Percentiles rank a stretch among this genome's conserved stretches.
phyloP scores from a whole-genome alignment of 2,329 filamentous ascomycete genomes.

The Paradendryphiella salina region DNA sequence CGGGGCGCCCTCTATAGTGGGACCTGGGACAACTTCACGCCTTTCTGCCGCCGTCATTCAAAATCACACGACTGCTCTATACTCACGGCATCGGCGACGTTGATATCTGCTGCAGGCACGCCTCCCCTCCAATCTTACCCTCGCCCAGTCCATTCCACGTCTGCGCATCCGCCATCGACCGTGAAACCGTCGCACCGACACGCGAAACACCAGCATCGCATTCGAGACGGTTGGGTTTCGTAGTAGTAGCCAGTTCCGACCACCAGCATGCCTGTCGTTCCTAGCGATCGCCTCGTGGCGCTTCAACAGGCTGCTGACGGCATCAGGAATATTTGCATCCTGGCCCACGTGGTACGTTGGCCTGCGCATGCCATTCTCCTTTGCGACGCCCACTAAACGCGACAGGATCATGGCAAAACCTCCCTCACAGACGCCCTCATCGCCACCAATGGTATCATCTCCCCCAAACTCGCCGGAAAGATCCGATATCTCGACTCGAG shows the following conservation, averaged over 20 bases:
- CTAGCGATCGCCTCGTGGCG: slow-evolving; percentile 83
- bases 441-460: slow-evolving; percentile 99
- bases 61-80: slow-evolving; percentile 9
- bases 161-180: background rate
- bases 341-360: slow-evolving; percentile 19
- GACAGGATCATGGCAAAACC: slow-evolving; percentile 88
- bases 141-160: background rate
- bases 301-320: slow-evolving; percentile 86
- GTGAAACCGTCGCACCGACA: slow-evolving; percentile 16
- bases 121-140: slow-evolving; percentile 6
- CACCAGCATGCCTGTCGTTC: slow-evolving; percentile 80
- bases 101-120: slow-evolving; percentile 7
- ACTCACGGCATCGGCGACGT: background rate
- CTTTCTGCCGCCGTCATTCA: slow-evolving; percentile 24
- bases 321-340: slow-evolving; percentile 69
- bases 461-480: slow-evolving; percentile 94
- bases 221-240: background rate
- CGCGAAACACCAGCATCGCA: slow-evolving; percentile 4
- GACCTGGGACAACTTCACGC: slow-evolving; percentile 13
- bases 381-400: slow-evolving; percentile 48
- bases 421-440: slow-evolving; percentile 94
- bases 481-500: slow-evolving; percentile 96
- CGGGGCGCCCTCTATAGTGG: background rate
- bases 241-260: slow-evolving; percentile 1
- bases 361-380: background rate